Conservation (phyloP, 1,284 basidiomycete species). For the Pseudozyma hubeiensis region DNA sequence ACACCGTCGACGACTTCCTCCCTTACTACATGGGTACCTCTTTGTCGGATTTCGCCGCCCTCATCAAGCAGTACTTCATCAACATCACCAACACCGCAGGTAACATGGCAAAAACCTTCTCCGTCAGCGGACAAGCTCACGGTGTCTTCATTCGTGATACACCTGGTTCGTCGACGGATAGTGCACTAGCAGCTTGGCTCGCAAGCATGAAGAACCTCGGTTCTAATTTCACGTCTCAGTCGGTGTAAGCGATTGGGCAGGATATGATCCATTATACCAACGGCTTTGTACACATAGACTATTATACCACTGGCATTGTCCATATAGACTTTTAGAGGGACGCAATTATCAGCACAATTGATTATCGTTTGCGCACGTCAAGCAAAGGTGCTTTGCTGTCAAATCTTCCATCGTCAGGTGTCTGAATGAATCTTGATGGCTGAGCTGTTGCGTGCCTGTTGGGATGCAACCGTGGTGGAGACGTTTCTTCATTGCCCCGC, state of each 20-base stretch:
- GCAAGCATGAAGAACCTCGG: conserved; percentile 16
- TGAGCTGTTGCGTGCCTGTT: too few relatives aligned
- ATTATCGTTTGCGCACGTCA: too few relatives aligned
- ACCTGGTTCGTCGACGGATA: conserved; percentile 9
- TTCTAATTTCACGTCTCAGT: conserved; percentile 9
- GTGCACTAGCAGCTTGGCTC: conserved; percentile 16
- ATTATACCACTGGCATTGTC: too few relatives aligned
- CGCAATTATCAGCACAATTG: too few relatives aligned
- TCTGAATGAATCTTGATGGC: too few relatives aligned
- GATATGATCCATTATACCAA: neutral
- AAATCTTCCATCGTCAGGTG: too few relatives aligned
- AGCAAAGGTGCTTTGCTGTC: too few relatives aligned
- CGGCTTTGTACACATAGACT: too few relatives aligned
- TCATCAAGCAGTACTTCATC: conserved; percentile 20
- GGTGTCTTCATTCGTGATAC: conserved; percentile 9
- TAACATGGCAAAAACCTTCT: conserved; percentile 32
- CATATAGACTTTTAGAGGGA: too few relatives aligned
- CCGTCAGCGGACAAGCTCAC: conserved; percentile 3
- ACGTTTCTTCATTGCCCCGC: too few relatives aligned
- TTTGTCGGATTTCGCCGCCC: neutral
- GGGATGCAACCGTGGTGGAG: too few relatives aligned
- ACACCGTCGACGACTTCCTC: conserved; percentile 5
- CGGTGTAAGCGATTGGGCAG: neutral
- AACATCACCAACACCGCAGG: conserved; percentile 20
- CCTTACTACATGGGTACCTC: conserved; percentile 14